Conservation (phyloP, 2,329 filamentous ascomycete species). For the Periconia macrospinosa region DNA sequence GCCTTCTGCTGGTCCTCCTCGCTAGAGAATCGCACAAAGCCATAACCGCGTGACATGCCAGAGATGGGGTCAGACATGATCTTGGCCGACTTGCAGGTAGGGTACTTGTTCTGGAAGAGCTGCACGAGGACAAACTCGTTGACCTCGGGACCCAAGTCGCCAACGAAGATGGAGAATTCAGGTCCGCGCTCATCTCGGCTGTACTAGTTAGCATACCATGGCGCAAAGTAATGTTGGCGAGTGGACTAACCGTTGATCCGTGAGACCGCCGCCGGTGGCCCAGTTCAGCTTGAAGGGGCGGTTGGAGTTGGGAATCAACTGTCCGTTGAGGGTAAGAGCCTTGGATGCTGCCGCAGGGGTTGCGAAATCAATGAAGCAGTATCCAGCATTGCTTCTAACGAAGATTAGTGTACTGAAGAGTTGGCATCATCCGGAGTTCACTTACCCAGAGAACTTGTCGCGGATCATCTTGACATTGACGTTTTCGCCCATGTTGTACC, state of each 20-base stretch:
- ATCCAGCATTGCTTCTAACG: conserved; percentile 91
- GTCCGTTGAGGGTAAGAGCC: conserved; percentile 87
- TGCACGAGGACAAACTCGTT: conserved; percentile 98
- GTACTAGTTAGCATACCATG: conserved; percentile 17
- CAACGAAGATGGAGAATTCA: conserved; percentile 96
- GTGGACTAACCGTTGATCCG: conserved; percentile 76
- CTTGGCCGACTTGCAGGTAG: conserved; percentile 98
- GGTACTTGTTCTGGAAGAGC: conserved; percentile 94
- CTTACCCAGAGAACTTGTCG: conserved; percentile 96
- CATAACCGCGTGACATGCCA: conserved; percentile 95
- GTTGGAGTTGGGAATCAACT: conserved; percentile 87
- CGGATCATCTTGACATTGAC: conserved; percentile 99
- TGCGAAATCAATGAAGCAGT: conserved; percentile 96
- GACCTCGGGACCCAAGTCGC: conserved; percentile 95
- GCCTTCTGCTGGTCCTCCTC: conserved; percentile 96
- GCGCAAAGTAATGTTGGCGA: conserved; percentile 3
- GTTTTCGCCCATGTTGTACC: conserved; percentile 87
- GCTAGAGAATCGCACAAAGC: conserved; percentile 95
- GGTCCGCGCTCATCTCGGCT: conserved; percentile 90
- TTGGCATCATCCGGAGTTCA: conserved; percentile 12
- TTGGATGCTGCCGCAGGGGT: conserved; percentile 84
- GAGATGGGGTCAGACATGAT: conserved; percentile 99
- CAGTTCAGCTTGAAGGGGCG: conserved; percentile 99
- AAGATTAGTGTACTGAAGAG: conserved; percentile 34
- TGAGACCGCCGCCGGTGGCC: conserved; percentile 93